Evolutionary conservation across 768 basidiomycete species (phyloP), one percentile per base, ranked within the genome.

Genomic region (Strobilomyces echinocephalus): DNA sequence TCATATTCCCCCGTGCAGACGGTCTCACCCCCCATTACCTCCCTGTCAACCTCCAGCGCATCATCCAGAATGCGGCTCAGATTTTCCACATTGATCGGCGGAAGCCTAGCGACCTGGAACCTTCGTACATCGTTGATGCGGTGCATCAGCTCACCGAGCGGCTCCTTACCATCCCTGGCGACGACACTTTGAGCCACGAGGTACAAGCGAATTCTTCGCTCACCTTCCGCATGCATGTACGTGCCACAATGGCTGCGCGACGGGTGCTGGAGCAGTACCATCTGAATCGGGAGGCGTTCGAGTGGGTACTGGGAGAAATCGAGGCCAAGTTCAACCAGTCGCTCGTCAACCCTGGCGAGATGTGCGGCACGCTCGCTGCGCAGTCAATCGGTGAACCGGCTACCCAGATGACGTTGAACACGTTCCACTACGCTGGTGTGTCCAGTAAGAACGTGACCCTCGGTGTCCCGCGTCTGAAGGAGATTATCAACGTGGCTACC

Each of bases 341-440:
- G 3, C 62, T 95, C 2, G 93, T 83, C 10, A 88, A 97, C 63
- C 91, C 97, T 0, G 95, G 95, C 42, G 97, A 98, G 73, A 99
- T 99, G 97, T 98, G 97, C 60, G 97, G 97, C 41, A 97, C 94
- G 0, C 81, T 98, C 20, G 88, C 95, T 35, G 97, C 97, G 1
- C 97, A 99, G 74, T 98, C 97, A 0, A 99, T 98, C 60, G 97
- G 97, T 71, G 97, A 98, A 76, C 97, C 97, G 0, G 97, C 97
- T 5, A 99, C 97, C 1, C 97, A 99, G 74, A 98, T 99, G 97
- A 98, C 97, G 7, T 73, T 99, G 54, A 99, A 99, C 71, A 98
- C 95, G 0, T 99, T 98, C 90, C 97, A 99, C 73, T 98, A 97
- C 69, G 97, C 97, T 56, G 97, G 97, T 86, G 97, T 99, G 24